Evolutionary conservation across 1,139 yeast genomes (phyloP), one percentile per base, ranked within the genome.

Genomic region (Suhomyces taliae): DNA sequence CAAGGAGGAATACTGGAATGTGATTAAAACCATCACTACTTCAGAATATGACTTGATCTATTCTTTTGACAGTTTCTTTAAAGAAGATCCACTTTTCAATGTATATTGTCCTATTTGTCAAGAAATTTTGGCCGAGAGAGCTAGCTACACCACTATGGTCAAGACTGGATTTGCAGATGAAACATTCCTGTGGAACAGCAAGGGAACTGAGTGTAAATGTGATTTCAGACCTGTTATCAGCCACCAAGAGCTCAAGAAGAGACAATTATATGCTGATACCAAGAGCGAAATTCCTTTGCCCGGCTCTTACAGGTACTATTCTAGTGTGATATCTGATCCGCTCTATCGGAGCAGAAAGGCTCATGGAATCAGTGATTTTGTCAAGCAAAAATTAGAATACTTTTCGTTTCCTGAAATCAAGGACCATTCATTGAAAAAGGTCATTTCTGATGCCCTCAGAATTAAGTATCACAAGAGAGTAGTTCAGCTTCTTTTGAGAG

Each of bases 111-210:
- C 69, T 7, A 37, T 44, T 11, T 65, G 69, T 46, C 29, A 47
- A 6, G 38, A 19, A 19, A 19, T 6, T 19, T 19, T 19, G 24
- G 45, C 2, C 29, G 40, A 1, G 31, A 57, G 8, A 33, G 55
- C 11, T 35, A 38, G 2, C 40, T 59, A 58, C 36, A 50, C 60
- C 8, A 56, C 49, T 40, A 49, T 43, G 12, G 36, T 39, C 4
- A 34, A 45, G 10, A 51, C 49, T 6, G 71, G 69, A 10, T 66
- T 65, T 51, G 57, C 60, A 7, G 69, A 65, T 43, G 40, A 43
- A 2, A 36, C 50, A 4, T 64, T 64, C 42, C 32, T 8, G 3
- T 12, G 38, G 10, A 29, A 7, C 35, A 40, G 29, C 32, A 32
- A 24, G 10, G 31, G 4, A 11, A 11, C 43, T 37, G 43, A 43